Base-by-base conservation (phyloP, 441 rosid genomes). In the Erodium texanum region DNA sequence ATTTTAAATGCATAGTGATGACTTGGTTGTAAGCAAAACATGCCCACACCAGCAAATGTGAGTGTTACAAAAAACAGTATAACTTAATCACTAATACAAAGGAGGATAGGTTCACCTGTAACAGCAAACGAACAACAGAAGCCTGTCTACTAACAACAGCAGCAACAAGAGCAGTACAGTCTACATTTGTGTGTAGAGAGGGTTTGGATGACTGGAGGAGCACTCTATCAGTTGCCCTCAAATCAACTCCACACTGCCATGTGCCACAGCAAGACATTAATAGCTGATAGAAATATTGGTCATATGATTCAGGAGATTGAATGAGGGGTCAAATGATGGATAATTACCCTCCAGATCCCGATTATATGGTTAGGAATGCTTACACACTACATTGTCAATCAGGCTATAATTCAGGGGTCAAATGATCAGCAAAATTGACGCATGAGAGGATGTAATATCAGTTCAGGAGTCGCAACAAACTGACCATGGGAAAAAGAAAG, bases 91-190 rank as follows among this genome's bases (percentile, higher is more conserved):
- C 56, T 10, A 50, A 50, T 15, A 15, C n/a, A 62, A 71, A 38
- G 1, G 29, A 38, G 29, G 67, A 69, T 52, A 72, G 8, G 15
- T 24, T 63, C 75, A 89, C 98, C 99, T 88, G 86, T 69, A 94
- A 82, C 69, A 94, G 85, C 76, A 79, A 66, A 14, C 76, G 86
- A 56, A 88, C 93, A 3, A 80, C 86, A 11, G 88, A 62, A 66
- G 77, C 91, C 86, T 94, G 99, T 80, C 96, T 82, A 64, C 87
- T 83, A 66, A 94, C 90, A 56, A 88, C 87, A 71, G 96, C 91
- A 66, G 94, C 97, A 24, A 84, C 89, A 78, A 94, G 91, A 41
- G 94, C 86, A 54, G 89, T 84, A 62, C 99, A 92, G 81, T 94
- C 93, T 22, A 85, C 85, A 76, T 88, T 91, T 73, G 96, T 82